Conservation (phyloP, 208 protist genomes). For the Crithidia mellificae region DNA sequence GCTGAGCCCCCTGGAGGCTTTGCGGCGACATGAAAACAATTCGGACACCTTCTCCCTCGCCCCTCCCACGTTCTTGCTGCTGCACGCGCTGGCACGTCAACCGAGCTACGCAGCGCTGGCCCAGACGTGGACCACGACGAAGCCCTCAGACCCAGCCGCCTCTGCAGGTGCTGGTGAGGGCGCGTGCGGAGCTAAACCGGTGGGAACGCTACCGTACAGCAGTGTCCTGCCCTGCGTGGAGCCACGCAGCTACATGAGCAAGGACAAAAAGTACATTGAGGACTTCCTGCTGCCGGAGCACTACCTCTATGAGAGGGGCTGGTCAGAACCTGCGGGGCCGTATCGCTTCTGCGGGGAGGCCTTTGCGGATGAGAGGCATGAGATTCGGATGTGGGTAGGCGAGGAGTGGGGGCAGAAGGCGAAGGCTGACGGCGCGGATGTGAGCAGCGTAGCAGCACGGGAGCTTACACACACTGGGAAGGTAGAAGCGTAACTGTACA, state of each 20-base stretch:
- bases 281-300: constrained; percentile 19
- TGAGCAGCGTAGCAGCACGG: neutral
- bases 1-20: constrained; percentile 48
- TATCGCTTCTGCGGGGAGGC: constrained; percentile 25
- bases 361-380: constrained; percentile 7
- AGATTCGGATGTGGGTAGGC: constrained; percentile 26
- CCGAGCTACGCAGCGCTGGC: constrained; percentile 26
- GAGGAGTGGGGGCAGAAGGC: constrained; percentile 1
- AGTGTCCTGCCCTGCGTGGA: constrained; percentile 29
- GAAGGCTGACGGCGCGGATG: neutral
- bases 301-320: constrained; percentile 32
- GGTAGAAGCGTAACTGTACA: too few species aligned
- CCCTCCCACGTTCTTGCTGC: constrained; percentile 50
- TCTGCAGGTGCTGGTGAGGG: neutral
- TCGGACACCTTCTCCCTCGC: constrained; percentile 43
- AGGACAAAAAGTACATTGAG: constrained; percentile 16
- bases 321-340: constrained; percentile 20
- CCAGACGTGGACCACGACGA: constrained; percentile 25
- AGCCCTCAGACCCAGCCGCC: neutral
- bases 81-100: constrained; percentile 40
- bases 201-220: constrained; percentile 28
- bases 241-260: constrained; percentile 10
- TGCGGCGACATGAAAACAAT: constrained; percentile 43
- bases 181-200: neutral
- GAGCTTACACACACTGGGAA: neutral